Conservation (phyloP, 371 early-diverging fungal species). For the Sporodiniella umbellata region DNA sequence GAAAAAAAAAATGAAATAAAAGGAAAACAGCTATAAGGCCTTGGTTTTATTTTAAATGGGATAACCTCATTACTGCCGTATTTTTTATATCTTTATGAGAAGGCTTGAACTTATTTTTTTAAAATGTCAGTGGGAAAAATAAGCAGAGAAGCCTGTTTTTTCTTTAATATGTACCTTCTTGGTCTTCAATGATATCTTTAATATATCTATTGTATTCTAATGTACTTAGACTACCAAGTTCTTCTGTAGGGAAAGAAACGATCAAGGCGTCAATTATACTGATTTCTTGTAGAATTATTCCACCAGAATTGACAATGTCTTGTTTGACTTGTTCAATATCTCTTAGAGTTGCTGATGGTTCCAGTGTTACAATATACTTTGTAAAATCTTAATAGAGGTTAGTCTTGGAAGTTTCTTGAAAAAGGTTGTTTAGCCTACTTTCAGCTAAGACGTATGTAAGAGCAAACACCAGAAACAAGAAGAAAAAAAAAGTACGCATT, state of each 20-base stretch:
- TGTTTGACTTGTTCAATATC: conserved; percentile 14
- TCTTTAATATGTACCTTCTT: conserved; percentile 9
- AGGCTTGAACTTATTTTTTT: too few relatives aligned
- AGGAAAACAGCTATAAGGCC: background rate
- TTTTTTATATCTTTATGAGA: background rate
- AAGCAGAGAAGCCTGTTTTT: background rate
- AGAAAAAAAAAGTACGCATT: conserved; percentile 9
- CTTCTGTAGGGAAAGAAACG: conserved; percentile 16
- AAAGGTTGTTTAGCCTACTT: conserved; percentile 5
- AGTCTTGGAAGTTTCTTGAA: background rate
- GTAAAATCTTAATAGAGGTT: conserved; percentile 11
- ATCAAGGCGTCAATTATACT: conserved; percentile 12
- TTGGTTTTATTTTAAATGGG: background rate
- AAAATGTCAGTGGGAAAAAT: background rate
- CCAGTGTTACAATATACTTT: conserved; percentile 10
- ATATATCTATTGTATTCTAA: conserved; percentile 18
- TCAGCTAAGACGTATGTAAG: conserved; percentile 8
- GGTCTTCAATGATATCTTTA: conserved; percentile 20
- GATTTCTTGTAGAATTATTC: conserved; percentile 13
- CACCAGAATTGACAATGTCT: conserved; percentile 18
- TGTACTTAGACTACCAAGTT: background rate
- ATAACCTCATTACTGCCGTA: background rate
- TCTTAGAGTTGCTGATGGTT: conserved; percentile 3
- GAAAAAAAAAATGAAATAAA: background rate
- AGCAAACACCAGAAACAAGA: conserved; percentile 2